phyloP scores from a whole-genome alignment of 1,284 basidiomycete genomes.

The Pseudozyma hubeiensis region DNA sequence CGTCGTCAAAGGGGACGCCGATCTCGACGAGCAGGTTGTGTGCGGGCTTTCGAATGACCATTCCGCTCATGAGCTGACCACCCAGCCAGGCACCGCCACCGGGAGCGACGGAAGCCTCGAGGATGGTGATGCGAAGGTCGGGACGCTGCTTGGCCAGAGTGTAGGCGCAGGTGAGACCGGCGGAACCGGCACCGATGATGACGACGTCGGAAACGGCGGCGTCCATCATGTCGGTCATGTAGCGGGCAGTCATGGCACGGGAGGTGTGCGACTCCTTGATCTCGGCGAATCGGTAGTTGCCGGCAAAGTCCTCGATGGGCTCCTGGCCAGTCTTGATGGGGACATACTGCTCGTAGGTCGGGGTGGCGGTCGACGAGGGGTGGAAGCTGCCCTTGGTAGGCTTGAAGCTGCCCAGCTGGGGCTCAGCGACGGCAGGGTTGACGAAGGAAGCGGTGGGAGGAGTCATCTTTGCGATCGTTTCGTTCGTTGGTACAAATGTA shows the following conservation, averaged over 20 bases:
- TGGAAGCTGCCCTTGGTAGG: slow-evolving; percentile 24
- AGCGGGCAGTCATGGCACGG: slow-evolving; percentile 63
- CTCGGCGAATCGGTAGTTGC: slow-evolving; percentile 63
- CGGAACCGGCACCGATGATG: slow-evolving; percentile 82
- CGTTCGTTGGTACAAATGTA: background rate
- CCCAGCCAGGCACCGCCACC: slow-evolving; percentile 72
- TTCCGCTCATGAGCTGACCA: slow-evolving; percentile 84
- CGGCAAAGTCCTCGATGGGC: slow-evolving; percentile 62
- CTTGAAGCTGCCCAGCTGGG: slow-evolving; percentile 22
- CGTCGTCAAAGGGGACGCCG: slow-evolving; percentile 83
- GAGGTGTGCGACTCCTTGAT: slow-evolving; percentile 66
- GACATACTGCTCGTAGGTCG: slow-evolving; percentile 47
- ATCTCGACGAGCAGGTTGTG: slow-evolving; percentile 80
- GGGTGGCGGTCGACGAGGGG: slow-evolving; percentile 3
- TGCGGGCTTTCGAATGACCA: slow-evolving; percentile 85
- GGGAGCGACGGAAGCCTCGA: slow-evolving; percentile 85
- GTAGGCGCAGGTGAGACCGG: slow-evolving; percentile 83
- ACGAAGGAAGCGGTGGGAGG: slow-evolving; percentile 57
- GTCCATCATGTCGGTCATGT: slow-evolving; percentile 65
- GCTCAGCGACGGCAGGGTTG: slow-evolving; percentile 5
- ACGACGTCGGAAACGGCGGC: slow-evolving; percentile 79
- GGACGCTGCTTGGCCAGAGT: slow-evolving; percentile 76
- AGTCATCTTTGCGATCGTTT: slow-evolving; percentile 37
- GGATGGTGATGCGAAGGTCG: slow-evolving; percentile 82
- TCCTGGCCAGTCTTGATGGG: slow-evolving; percentile 59